Evolutionary conservation across 257 asterid species (phyloP), one percentile per base, ranked within the genome.

Genomic region (Penstemon davidsonii): DNA sequence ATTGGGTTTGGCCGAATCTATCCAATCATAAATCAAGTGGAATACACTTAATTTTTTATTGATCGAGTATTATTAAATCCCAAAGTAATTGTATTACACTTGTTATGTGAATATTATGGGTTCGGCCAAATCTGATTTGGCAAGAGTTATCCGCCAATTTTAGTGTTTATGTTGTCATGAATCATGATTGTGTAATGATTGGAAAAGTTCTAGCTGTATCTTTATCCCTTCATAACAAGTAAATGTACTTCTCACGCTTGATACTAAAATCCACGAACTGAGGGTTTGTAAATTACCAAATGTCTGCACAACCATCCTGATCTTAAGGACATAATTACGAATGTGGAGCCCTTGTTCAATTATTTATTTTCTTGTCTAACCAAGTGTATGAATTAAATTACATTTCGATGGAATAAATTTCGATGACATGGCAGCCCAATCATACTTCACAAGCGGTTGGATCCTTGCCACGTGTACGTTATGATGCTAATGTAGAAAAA

Each of bases 131-230:
- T 46, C 52, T 13, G 3, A 46, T 7, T 7, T 7, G 11, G 11
- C 8, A 7, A 18, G 6, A 4, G 15, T 18, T 3, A n/a, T 1
- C 0, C 36, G 0, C 7, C 3, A 3, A n/a, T 18, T 53, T n/a
- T n/a, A n/a, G 2, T 12, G 5, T 13, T 3, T 3, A 3, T 25
- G 2, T 25, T 7, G 7, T 25, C 10, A 7, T 3, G 5, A 5
- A 19, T 19, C 13, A 65, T 74, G 76, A 80, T 78, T 71, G 49
- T 40, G 58, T 25, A 74, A 78, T 80, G 67, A 83, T 83, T 78
- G 77, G 43, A 73, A 40, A 53, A 19, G 55, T 60, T 52, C 5
- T 64, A 69, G 79, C 69, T 66, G 40, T 58, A 75, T 81, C 57
- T 72, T 42, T 60, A 68, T 71, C 71, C 42, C 49, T 42, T 63